Evolutionary conservation across 768 basidiomycete species (phyloP), one percentile per base, ranked within the genome.

Genomic region (Suillus sp.): DNA sequence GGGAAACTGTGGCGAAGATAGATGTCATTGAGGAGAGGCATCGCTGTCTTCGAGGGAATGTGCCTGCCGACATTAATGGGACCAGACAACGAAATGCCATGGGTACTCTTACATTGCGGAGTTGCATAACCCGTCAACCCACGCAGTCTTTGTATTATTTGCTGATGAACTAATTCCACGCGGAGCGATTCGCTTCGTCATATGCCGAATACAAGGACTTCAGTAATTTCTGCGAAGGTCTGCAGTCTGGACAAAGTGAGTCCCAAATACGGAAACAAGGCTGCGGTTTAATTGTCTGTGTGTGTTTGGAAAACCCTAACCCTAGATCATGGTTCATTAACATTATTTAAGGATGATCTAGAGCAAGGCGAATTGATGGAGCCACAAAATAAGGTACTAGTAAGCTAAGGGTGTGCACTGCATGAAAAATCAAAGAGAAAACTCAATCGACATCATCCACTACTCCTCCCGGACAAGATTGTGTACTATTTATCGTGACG

Each of bases 401-500:
- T 69, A 67, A n/a, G 63, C 13, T 55, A 68, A 45, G 42, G 3
- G 47, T 59, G 54, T 43, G 66, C 58, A 67, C 32, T 27, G 48
- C 61, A 68, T 48, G 37, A 30, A n/a, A 14, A n/a, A 27, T 25
- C 14, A 34, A 13, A 25, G 11, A 27, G 2, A 5, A 16, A 22
- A 32, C 22, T 69, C 69, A 80, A 62, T 78, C 78, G 11, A 75
- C 75, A 48, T 76, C 74, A 25, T 77, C 71, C 61, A 78, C 72
- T 2, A 72, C 72, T 8, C 68, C 66, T 4, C 35, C 55, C 30
- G 67, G 55, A 20, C 57, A 40, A n/a, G 59, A 32, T 16, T 47
- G 40, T 10, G 53, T 25, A 11, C 34, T 57, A 16, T 47, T 37
- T 18, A 43, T 48, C n/a, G 66, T 60, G 18, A 69, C 48, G 18